Evolutionary conservation across 2,329 filamentous ascomycete genomes (phyloP), one percentile per base, ranked within the genome.

Genomic region (Chaetomiaceae sp.): DNA sequence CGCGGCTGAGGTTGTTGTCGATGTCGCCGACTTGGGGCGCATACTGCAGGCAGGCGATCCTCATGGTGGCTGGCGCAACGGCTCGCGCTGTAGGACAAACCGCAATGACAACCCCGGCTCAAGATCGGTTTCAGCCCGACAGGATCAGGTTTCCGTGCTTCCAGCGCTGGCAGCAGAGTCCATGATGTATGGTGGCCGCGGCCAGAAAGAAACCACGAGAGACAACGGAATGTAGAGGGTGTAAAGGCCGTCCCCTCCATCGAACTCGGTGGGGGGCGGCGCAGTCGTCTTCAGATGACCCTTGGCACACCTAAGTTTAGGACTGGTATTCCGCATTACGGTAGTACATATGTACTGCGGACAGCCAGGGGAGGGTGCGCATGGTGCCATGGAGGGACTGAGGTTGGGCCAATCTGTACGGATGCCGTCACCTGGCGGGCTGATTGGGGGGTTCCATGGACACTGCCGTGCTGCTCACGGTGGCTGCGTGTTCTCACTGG

Each of bases 11-110:
- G 55, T 91, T 91, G 51, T 84, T 78, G 57, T 85, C 68, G 27
- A 87, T 67, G 45, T 85, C 77, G 42, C 83, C 86, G 35, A 90
- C 74, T 58, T 81, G 73, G 11, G 85, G 83, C 38, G 79, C 76
- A 52, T 89, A 88, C 63, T 91, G 84, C 10, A 88, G 67, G 48
- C 81, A 85, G 0, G 71, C 84, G 41, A 58, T 58, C 53, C 51
- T 57, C 56, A 58, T 58, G 39, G 20, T 44, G 47, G 18, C 39
- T 19, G 34, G 18, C 34, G 11, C 18, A 22, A 14, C 18, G 18
- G 6, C 19, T 11, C 18, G 14, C 29, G 4, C 6, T 18, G 34
- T 36, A 36, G 9, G 22, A 24, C 6, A 11, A 36, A 22, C 12
- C 10, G 34, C 18, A 20, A n/a, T 18, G 18, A 11, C 19, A 19